Percentiles rank a stretch among this genome's conserved stretches.
Conservation (phyloP, 2,329 filamentous ascomycete species). For the Epichloe sibirici region DNA sequence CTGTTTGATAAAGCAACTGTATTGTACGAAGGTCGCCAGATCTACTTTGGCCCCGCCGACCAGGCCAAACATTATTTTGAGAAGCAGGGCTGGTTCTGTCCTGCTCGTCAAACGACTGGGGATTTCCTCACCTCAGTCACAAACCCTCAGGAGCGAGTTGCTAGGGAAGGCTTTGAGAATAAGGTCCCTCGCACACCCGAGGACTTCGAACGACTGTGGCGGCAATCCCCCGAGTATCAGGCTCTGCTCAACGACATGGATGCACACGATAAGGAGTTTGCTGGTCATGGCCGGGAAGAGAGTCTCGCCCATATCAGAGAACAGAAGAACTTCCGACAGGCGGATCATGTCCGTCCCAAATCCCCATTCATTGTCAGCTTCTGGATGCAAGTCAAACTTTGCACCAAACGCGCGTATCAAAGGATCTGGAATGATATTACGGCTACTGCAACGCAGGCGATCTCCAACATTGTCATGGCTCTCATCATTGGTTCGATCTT, state of each 20-base stretch:
- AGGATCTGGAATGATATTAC: conserved; percentile 39
- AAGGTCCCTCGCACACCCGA: conserved; percentile 55
- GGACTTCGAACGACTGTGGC: conserved; percentile 47
- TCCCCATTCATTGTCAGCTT: conserved; percentile 47
- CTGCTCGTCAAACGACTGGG: conserved; percentile 51
- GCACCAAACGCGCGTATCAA: conserved; percentile 38
- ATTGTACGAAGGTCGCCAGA: conserved; percentile 65
- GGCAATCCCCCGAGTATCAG: conserved; percentile 30
- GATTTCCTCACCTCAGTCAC: conserved; percentile 62
- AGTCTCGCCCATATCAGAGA: conserved; percentile 30
- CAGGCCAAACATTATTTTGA: conserved; percentile 55
- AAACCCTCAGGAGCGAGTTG: conserved; percentile 46
- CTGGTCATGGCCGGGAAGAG: conserved; percentile 26
- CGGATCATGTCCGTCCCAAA: conserved; percentile 38
- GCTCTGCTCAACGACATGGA: conserved; percentile 35
- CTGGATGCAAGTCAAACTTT: conserved; percentile 39
- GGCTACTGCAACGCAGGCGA: conserved; percentile 31
- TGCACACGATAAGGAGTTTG: conserved; percentile 33
- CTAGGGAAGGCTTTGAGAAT: conserved; percentile 45
- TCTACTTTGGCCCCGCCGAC: conserved; percentile 56
- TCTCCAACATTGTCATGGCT: conserved; percentile 40
- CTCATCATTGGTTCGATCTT: conserved; percentile 52
- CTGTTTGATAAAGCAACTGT: conserved; percentile 65
- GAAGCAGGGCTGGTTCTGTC: conserved; percentile 56
- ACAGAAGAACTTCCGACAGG: conserved; percentile 37